Conservation (phyloP, 495 filamentous ascomycete genomes). For the Umbilicaria muhlenbergii region DNA sequence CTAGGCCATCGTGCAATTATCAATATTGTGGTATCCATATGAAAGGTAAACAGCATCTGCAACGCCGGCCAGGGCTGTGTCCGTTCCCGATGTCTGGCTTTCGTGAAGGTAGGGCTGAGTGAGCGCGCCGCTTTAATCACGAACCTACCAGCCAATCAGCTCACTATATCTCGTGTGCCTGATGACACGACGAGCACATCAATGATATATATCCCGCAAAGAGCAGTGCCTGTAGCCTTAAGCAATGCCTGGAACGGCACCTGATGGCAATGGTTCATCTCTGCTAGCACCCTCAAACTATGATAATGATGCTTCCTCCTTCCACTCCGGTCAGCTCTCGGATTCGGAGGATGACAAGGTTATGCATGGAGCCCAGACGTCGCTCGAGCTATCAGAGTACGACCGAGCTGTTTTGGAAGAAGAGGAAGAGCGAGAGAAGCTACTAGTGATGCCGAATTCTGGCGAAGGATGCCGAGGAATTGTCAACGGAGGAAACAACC, state of each 20-base stretch:
- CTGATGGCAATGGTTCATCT: slow-evolving; percentile 17
- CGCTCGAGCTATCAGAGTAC: slow-evolving; percentile 51
- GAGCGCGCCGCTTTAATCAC: no score
- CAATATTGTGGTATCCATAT: no score
- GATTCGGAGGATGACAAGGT: slow-evolving; percentile 64
- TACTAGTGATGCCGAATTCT: slow-evolving; percentile 42
- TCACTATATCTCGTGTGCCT: no score
- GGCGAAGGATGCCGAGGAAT: slow-evolving; percentile 33
- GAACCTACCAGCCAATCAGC: no score
- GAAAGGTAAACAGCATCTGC: no score
- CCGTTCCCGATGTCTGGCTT: no score
- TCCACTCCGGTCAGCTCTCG: slow-evolving; percentile 56
- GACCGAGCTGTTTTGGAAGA: slow-evolving; percentile 68
- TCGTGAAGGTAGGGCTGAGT: no score
- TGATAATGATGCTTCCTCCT: slow-evolving; percentile 51
- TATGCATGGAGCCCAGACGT: slow-evolving; percentile 45
- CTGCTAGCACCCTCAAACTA: slow-evolving; percentile 48
- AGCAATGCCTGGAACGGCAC: not conserved
- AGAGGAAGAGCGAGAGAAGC: slow-evolving; percentile 74
- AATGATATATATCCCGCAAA: no score
- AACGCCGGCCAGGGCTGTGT: no score
- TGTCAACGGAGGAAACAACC: slow-evolving; percentile 20
- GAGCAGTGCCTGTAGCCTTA: no score
- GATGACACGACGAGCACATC: no score
- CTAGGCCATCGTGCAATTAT: no score